These are phyloP conservation scores for Coemansia sp. DNA, from an alignment of 192 early-diverging fungal genomes.

Conservation along the genomic window DNA sequence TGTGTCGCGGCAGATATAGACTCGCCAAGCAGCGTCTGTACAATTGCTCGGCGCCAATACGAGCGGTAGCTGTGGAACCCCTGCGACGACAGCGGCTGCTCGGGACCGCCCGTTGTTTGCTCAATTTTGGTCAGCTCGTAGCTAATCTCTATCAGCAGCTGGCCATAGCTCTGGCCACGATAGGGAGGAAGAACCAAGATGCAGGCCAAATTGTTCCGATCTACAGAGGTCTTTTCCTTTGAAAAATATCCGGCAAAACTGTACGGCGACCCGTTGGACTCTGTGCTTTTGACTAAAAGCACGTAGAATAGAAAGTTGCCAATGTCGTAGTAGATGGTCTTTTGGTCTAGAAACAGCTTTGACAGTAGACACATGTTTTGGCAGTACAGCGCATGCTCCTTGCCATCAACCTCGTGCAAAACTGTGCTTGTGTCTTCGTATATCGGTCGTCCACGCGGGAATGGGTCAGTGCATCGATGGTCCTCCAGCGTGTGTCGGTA, in stretches of 20 bases:
- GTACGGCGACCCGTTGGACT: constrained; percentile 50
- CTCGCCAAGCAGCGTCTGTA: constrained; percentile 57
- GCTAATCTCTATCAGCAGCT: constrained; percentile 92
- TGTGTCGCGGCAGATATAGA: constrained; percentile 34
- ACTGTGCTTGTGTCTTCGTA: constrained; percentile 68
- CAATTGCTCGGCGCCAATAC: constrained; percentile 80
- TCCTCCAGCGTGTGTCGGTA: constrained; percentile 62
- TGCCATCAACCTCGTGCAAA: constrained; percentile 87
- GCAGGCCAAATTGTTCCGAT: constrained; percentile 89
- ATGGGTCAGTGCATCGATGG: constrained; percentile 65
- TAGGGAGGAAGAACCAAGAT: constrained; percentile 87
- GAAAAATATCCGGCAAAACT: constrained; percentile 95
- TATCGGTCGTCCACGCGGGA: constrained; percentile 81
- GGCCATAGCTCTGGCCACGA: constrained; percentile 85
- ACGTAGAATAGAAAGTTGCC: constrained; percentile 95
- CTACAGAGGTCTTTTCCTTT: constrained; percentile 89
- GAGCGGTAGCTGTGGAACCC: constrained; percentile 79
- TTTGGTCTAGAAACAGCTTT: constrained; percentile 96
- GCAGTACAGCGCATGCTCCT: constrained; percentile 88
- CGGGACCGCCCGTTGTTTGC: constrained; percentile 78
- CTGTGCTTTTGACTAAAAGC: constrained; percentile 56
- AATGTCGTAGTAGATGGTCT: constrained; percentile 94
- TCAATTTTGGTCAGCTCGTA: constrained; percentile 80
- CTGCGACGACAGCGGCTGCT: constrained; percentile 86
- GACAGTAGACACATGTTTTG: constrained; percentile 93